Evolutionary conservation across 1,284 basidiomycete species (phyloP), one percentile per base, ranked within the genome.

Genomic region (Kwoniella shivajii): DNA sequence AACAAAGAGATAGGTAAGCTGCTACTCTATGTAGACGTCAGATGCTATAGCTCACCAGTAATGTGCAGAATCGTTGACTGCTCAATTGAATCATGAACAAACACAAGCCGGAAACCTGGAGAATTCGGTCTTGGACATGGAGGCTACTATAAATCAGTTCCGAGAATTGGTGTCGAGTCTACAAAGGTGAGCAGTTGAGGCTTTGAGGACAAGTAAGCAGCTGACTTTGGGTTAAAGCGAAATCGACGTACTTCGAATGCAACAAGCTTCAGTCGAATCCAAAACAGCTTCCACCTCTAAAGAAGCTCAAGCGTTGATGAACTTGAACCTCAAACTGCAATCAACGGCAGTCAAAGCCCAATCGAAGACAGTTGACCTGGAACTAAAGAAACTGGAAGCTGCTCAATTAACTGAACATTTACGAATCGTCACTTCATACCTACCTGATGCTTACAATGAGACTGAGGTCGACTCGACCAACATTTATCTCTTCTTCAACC

Each of bases 241-340:
- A 66, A 84, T 95, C 42, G 90, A 94, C 50, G 76, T 79, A 7
- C 82, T 96, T 5, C 88, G 92, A 20, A 79, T 87, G 7, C 87
- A 91, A 72, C 91, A 92, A 14, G 88, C 90, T 68, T 87, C 85
- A 0, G 90, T 89, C 4, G 88, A 91, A 66, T 83, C 84, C 45
- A 88, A 93, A 72, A 89, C 89, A 6, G 88, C 87, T 4, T 85
- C 14, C 82, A 88, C 63, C 82, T 85, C 55, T 84, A 88, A 38
- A 85, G 93, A 80, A 84, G 88, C 44, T 83, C 92, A 54, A 84
- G 88, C 59, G 0, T 87, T 96, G 80, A 86, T 96, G 82, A 92
- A 91, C 50, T 81, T 95, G 56, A 96, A 96, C 72, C 82, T 95
- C 74, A 95, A 91, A 74, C 83, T 97, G 3, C 92, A 97, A 74